Conservation (phyloP, 805 yeast genomes). For the Alloascoidea africana region DNA sequence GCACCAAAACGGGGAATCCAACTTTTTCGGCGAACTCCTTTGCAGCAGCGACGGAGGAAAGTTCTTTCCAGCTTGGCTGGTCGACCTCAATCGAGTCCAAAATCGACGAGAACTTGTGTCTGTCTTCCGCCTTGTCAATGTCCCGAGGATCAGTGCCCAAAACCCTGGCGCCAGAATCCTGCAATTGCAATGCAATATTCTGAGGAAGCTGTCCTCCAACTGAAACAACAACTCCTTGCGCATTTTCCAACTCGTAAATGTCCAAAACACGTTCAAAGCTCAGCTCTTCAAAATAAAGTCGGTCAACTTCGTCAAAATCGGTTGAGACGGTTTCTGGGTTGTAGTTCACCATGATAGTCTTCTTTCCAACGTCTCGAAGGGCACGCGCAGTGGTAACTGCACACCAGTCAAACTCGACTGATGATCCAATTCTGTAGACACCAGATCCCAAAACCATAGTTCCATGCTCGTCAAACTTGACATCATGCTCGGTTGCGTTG, state of each 20-base stretch:
- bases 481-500: conserved; percentile 78
- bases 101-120: conserved; percentile 93
- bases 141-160: conserved; percentile 91
- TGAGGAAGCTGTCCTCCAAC: conserved; percentile 98
- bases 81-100: conserved; percentile 86
- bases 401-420: conserved; percentile 99
- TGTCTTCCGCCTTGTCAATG: conserved; percentile 95
- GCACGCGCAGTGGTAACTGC: conserved; percentile 96
- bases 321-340: conserved; percentile 98
- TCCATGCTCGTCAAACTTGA: conserved; percentile 78
- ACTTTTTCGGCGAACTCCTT: conserved; percentile 72
- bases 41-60: conserved; percentile 77
- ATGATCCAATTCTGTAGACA: conserved; percentile 95
- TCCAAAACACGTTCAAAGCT: conserved; percentile 95
- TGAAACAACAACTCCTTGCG: conserved; percentile 86
- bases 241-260: conserved; percentile 82
- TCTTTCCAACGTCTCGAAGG: conserved; percentile 71
- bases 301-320: conserved; percentile 95
- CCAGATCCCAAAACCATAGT: conserved; percentile 96
- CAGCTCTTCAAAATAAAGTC: conserved; percentile 91
- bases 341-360: conserved; percentile 92
- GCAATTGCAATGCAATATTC: conserved; percentile 81
- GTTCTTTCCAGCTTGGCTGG: conserved; percentile 97
- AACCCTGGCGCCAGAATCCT: conserved; percentile 70
- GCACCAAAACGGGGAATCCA: conserved; percentile 88